A percentile compares a stretch with the other conserved stretches of the same genome.
These are phyloP conservation scores for Colletotrichum eremochloae DNA, from an alignment of 2,329 filamentous ascomycete species.

Conservation along the genomic window DNA sequence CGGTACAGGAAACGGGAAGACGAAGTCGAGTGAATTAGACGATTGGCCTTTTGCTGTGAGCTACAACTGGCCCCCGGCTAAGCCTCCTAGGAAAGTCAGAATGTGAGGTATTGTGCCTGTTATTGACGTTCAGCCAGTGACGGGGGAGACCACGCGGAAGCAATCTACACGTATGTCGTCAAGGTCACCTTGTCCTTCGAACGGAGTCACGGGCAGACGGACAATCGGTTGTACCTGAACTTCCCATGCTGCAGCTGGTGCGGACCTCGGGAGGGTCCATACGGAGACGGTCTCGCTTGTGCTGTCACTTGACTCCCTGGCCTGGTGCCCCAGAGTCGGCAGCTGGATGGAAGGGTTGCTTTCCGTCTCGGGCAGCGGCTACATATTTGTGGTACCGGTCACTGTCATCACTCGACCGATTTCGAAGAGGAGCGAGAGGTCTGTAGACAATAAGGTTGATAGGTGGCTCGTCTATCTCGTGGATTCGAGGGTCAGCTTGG, in stretches of 20 bases:
- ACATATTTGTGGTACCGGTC: constrained; percentile 29
- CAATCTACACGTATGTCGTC: constrained; percentile 18
- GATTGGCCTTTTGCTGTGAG: not conserved
- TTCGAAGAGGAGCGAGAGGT: constrained; percentile 13
- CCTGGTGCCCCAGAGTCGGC: not conserved
- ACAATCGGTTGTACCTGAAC: constrained; percentile 23
- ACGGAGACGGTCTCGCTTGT: constrained; percentile 33
- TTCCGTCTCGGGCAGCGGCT: not conserved
- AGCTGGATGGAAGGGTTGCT: constrained; percentile 9
- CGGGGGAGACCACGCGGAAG: not conserved
- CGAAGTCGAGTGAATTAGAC: not conserved
- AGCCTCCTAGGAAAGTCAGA: constrained; percentile 21
- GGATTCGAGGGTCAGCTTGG: constrained; percentile 6
- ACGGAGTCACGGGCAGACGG: constrained; percentile 27
- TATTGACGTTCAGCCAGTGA: not conserved
- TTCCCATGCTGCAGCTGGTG: constrained; percentile 32
- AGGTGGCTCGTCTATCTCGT: constrained; percentile 10
- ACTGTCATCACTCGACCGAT: constrained; percentile 25
- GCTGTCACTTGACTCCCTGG: constrained; percentile 37
- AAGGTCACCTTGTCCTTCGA: constrained; percentile 29
- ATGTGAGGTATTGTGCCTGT: constrained; percentile 13
- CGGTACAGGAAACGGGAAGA: constrained; percentile 3
- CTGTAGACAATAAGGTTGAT: not conserved
- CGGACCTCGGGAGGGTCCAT: constrained; percentile 31
- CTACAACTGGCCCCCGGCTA: not conserved